Evolutionary conservation across 768 basidiomycete genomes (phyloP).

Genomic region (Lactarius tabidus): DNA sequence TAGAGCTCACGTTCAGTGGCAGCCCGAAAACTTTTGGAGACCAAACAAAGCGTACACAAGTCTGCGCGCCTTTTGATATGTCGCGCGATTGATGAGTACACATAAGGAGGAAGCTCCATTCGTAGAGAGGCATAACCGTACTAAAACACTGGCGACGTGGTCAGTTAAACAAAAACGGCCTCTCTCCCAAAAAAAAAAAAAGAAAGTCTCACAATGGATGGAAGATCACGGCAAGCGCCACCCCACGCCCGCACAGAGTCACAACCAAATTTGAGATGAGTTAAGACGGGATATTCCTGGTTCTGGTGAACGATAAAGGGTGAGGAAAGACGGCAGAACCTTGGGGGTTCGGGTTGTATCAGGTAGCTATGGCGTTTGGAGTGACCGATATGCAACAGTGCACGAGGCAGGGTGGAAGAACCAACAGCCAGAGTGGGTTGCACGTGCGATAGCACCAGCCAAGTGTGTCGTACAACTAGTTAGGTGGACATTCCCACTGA

Average conservation of each 20-base stretch:
- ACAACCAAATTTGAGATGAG: background rate
- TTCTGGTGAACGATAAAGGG: background rate
- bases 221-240: slow-evolving; percentile 1
- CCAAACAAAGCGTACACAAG: slow-evolving; percentile 53
- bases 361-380: background rate
- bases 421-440: background rate
- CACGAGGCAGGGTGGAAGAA: background rate
- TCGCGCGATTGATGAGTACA: slow-evolving; percentile 53
- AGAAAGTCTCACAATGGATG: slow-evolving; percentile 3
- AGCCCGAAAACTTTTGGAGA: slow-evolving; percentile 50
- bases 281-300: background rate
- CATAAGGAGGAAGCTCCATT: slow-evolving; percentile 60
- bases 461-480: background rate
- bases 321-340: background rate
- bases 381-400: background rate
- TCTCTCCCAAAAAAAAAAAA: background rate
- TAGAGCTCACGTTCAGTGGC: slow-evolving; percentile 58
- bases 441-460: background rate
- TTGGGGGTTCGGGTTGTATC: background rate
- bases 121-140: slow-evolving; percentile 12
- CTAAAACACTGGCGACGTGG: background rate
- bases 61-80: slow-evolving; percentile 49
- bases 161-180: background rate
- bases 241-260: background rate
- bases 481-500: background rate